Conservation (phyloP, 2,329 filamentous ascomycete genomes). For the Malbranchea cinnamomea region DNA sequence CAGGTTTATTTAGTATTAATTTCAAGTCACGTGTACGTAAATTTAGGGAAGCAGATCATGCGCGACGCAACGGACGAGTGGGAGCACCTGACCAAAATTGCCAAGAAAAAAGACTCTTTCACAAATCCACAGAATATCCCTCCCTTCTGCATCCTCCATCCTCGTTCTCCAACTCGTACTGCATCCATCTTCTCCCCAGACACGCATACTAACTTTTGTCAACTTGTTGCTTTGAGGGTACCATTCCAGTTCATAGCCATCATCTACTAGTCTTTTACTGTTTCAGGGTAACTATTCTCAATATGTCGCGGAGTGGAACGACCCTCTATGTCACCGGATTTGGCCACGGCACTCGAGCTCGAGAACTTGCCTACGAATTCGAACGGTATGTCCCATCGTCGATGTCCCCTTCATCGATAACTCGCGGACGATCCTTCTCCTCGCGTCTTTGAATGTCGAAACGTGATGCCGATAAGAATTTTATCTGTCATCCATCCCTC, state of each 20-base stretch:
- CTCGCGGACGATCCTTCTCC: conserved; percentile 11
- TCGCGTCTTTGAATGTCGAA: conserved; percentile 9
- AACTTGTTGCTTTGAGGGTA: neutral
- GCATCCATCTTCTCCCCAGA: no score
- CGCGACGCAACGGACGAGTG: no score
- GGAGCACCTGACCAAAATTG: no score
- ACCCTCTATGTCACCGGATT: conserved; percentile 99
- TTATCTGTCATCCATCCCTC: conserved; percentile 7
- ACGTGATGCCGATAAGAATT: conserved; percentile 9
- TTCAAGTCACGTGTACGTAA: no score
- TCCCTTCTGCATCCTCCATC: no score
- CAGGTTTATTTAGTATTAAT: no score
- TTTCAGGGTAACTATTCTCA: no score
- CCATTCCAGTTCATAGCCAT: neutral
- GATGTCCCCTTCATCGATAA: conserved; percentile 17
- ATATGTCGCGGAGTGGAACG: conserved; percentile 83
- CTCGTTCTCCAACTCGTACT: no score
- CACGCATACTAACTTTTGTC: no score
- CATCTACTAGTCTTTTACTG: neutral
- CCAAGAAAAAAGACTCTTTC: no score
- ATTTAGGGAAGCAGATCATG: no score
- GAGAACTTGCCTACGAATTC: conserved; percentile 99
- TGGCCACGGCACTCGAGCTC: conserved; percentile 93
- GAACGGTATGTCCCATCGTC: conserved; percentile 76
- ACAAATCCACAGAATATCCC: no score